Evolutionary conservation across 2,329 filamentous ascomycete species (phyloP), one percentile per base, ranked within the genome.

Genomic region (Myriosclerotinia duriaeana): DNA sequence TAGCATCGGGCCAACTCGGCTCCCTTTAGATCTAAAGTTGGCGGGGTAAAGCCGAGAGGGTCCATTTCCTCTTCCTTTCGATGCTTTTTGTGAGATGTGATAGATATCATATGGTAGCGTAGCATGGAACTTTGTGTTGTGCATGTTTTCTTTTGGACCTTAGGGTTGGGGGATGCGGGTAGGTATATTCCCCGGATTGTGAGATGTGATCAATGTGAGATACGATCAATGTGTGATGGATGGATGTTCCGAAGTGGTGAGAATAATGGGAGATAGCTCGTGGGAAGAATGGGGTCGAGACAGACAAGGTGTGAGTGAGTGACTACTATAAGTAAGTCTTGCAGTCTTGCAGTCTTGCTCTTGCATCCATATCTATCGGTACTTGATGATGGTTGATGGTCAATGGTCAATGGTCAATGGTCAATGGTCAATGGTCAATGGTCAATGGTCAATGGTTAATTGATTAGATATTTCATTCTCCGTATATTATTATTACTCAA

Each of bases 1-100:
- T 59, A 36, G 56, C 26, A 59, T 59, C 56, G 56, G 56, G 42
- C 30, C 42, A 48, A 20, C 30, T 59, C 42, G 26, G 42, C n/a
- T 46, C 26, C 56, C 30, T 12, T 12, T 48, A 11, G 42, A 48
- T 14, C 22, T 11, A 11, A 59, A 11, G 46, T n/a, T 11, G 20
- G 9, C 12, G 30, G 44, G 56, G 56, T 26, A 36, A 15, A 38
- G 56, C 44, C 30, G 44, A 36, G 44, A 42, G 42, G 42, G 36
- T 30, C 48, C 20, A n/a, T 36, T 4, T 15, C 48, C 36, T 17
- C 26, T 44, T 60, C 48, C 12, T 42, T 60, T 40, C 30, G 34
- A 20, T 20, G 14, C 30, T 48, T 34, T 59, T 50, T 60, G 30
- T 50, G 58, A 50, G 44, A 60, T 60, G 44, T 60, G 58, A 60